Conservation (phyloP, 371 early-diverging fungal genomes). For the Mortierella sp. region DNA sequence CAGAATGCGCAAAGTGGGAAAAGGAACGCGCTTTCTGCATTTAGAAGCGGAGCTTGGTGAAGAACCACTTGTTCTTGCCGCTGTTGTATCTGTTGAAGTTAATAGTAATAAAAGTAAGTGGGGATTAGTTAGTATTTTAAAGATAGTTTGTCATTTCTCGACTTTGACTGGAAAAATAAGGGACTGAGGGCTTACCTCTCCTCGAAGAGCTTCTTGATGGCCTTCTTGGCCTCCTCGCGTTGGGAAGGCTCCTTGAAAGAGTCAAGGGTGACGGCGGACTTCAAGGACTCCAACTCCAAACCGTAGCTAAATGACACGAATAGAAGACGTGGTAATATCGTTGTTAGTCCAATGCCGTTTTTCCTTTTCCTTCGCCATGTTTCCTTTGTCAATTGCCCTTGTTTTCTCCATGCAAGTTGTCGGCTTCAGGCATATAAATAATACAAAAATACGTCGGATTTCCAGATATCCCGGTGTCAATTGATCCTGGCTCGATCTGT, state of each 20-base stretch:
- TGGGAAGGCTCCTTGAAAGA: slow-evolving; percentile 95
- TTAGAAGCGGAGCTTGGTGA: slow-evolving; percentile 99
- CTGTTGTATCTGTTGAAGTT: slow-evolving; percentile 81
- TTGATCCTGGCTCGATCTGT: no score
- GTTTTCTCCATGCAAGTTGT: background rate
- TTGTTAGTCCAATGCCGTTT: background rate
- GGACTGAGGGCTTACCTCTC: slow-evolving; percentile 67
- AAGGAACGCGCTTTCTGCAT: slow-evolving; percentile 14
- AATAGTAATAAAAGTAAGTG: background rate
- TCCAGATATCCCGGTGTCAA: background rate
- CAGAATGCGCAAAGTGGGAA: background rate
- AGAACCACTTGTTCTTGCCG: slow-evolving; percentile 99
- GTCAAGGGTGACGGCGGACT: slow-evolving; percentile 89
- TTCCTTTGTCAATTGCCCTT: background rate
- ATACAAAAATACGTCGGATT: background rate
- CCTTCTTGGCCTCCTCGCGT: slow-evolving; percentile 91
- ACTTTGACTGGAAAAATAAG: background rate
- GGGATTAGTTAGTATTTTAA: background rate
- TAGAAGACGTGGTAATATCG: background rate
- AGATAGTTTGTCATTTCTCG: background rate
- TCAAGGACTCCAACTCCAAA: slow-evolving; percentile 89
- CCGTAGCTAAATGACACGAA: slow-evolving; percentile 69
- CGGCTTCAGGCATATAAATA: no score
- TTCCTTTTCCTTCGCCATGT: background rate
- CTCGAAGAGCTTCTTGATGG: slow-evolving; percentile 95